Base-by-base conservation (phyloP, 176 grass and related monocot species). In the Lolium perenne region DNA sequence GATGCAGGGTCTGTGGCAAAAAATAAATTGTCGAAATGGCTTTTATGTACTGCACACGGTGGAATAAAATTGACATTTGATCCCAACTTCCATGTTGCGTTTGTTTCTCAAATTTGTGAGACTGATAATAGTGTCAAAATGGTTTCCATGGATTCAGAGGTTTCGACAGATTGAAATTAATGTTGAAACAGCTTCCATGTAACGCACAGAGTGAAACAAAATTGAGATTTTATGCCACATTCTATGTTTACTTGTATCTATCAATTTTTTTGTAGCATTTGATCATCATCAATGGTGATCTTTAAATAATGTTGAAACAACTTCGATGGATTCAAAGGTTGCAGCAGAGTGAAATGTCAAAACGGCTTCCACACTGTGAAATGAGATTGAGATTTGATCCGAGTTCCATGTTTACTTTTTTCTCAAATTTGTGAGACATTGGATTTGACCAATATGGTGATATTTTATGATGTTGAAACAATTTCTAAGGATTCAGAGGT, bases 21-120 rank as follows among this genome's bases (percentile, higher is more conserved):
- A 56, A 56, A 6, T 18, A 6, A 56, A 18, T 18, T 56, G 16
- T 18, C 16, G 1, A 56, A 56, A 56, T 1, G 16, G 16, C 53
- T 18, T 18, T 16, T 16, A 82, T 82, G 74, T 78, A 80, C 22
- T 82, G 58, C 54, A 82, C 29, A 43, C 26, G 79, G 82, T 76
- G 41, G 54, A 70, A 26, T 29, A 38, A 43, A 32, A 32, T 20
- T 9, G 9, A 20, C 35, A 20, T 20, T 56, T 8, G 32, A 69
- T 41, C 41, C 66, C 16, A 7, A 41, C 9, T 69, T 69, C 1
- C 35, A 69, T 20, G 17, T 20, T 41, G 66, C 1, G 40, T 41
- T 5, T 69, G 66, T 69, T 69, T 69, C 38, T 17, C 17, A 41
- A 69, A 69, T 20, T 41, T 41, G 35, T 10, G 35, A 69, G 35